phyloP scores from a whole-genome alignment of 805 yeast species.

The Kuraishia molischiana region DNA sequence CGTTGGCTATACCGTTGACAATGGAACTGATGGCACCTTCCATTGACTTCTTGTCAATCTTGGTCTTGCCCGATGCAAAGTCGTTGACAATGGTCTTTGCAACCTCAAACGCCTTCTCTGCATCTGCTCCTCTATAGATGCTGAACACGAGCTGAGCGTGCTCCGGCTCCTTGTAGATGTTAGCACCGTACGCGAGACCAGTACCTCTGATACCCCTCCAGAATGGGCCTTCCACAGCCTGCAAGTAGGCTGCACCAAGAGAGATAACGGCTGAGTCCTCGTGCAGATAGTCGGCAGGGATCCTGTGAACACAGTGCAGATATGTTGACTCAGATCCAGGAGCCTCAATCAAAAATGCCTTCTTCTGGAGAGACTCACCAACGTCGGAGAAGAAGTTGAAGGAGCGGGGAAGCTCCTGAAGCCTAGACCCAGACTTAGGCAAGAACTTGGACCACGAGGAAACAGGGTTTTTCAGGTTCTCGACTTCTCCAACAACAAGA shows the following conservation, averaged over 20 bases:
- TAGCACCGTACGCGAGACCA: conserved; percentile 89
- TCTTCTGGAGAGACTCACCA: conserved; percentile 41
- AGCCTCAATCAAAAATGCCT: conserved; percentile 57
- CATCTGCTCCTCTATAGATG: conserved; percentile 80
- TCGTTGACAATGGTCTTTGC: conserved; percentile 58
- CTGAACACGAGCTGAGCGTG: conserved; percentile 56
- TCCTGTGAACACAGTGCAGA: conserved; percentile 46
- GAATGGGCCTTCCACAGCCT: conserved; percentile 91
- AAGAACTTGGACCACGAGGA: conserved; percentile 42
- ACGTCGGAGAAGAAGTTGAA: conserved; percentile 39
- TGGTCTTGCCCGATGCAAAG: conserved; percentile 40
- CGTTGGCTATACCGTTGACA: conserved; percentile 60
- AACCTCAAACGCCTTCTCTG: conserved; percentile 45
- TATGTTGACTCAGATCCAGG: conserved; percentile 84
- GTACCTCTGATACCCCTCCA: conserved; percentile 95
- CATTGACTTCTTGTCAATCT: conserved; percentile 48
- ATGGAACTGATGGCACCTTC: conserved; percentile 71
- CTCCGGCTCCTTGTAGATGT: conserved; percentile 48
- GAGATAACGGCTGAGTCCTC: conserved; percentile 62
- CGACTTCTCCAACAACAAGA: conserved; percentile 61
- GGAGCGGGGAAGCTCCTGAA: conserved; percentile 9
- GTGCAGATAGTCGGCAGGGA: conserved; percentile 45
- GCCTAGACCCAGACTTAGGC: conserved; percentile 3
- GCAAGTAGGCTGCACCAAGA: conserved; percentile 66
- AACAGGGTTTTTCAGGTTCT: conserved; percentile 42